phyloP scores from a whole-genome alignment of 1,139 yeast species.

The Trichomonascaceae sp. region DNA sequence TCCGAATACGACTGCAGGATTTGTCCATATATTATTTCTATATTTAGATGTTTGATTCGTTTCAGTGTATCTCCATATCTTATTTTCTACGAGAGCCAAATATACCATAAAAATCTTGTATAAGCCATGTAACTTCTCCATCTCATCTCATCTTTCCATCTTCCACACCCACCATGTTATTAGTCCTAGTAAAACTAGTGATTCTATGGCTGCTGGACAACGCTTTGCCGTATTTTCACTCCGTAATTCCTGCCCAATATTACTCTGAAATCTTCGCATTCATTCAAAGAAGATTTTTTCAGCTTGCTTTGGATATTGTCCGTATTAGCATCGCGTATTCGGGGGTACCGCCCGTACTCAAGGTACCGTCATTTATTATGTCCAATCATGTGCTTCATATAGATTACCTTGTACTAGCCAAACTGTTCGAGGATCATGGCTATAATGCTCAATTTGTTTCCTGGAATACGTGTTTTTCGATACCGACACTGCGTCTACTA shows the following conservation, averaged over 20 bases:
- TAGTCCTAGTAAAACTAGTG: background rate
- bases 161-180: background rate
- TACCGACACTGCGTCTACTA: background rate
- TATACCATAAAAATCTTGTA: background rate
- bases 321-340: background rate
- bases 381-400: background rate
- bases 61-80: background rate
- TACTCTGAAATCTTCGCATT: background rate
- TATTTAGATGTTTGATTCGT: too few species aligned
- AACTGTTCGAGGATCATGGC: background rate
- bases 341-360: background rate
- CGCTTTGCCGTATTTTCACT: background rate
- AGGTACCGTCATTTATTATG: background rate
- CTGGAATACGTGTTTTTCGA: background rate
- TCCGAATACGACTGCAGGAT: background rate
- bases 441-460: background rate
- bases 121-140: too few species aligned
- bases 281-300: background rate
- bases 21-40: background rate
- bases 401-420: constrained; percentile 4
- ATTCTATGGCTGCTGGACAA: background rate
- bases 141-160: background rate
- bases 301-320: background rate
- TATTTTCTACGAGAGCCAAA: background rate
- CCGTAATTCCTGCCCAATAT: background rate